phyloP scores from a whole-genome alignment of 148 eudicot genomes.

The Rhododendron mucronatum region DNA sequence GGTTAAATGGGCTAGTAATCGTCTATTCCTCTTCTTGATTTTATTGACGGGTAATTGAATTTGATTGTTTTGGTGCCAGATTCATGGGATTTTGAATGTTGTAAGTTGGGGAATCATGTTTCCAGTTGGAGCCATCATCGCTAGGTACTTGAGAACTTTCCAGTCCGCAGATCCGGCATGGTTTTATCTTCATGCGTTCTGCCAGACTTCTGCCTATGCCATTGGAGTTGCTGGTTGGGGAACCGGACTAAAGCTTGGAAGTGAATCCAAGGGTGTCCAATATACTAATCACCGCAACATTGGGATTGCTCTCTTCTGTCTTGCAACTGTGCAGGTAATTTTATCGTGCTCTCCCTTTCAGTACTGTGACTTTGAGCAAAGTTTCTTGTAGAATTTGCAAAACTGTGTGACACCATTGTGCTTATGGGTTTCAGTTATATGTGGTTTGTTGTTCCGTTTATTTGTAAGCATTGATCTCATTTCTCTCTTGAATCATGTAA shows the following conservation, averaged over 20 bases:
- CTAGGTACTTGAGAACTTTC: slow-evolving; percentile 68
- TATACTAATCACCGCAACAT: slow-evolving; percentile 61
- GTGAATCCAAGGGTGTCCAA: slow-evolving; percentile 53
- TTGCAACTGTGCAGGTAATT: slow-evolving; percentile 93
- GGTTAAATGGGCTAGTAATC: background rate
- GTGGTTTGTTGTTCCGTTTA: background rate
- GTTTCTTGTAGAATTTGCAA: background rate
- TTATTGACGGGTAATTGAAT: background rate
- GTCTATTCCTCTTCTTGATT: background rate
- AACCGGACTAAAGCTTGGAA: slow-evolving; percentile 89
- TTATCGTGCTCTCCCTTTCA: background rate
- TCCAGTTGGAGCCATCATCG: slow-evolving; percentile 70
- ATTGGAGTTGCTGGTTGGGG: slow-evolving; percentile 97
- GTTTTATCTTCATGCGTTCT: slow-evolving; percentile 76
- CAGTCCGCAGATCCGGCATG: slow-evolving; percentile 82
- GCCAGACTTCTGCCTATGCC: slow-evolving; percentile 73
- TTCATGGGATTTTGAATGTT: slow-evolving; percentile 84
- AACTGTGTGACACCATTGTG: background rate
- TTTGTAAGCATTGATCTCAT: background rate
- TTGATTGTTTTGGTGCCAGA: slow-evolving; percentile 35
- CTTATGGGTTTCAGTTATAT: background rate
- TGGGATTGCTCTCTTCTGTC: slow-evolving; percentile 75
- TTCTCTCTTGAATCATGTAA: background rate
- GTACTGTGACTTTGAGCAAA: background rate
- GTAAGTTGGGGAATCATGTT: slow-evolving; percentile 92